A percentile compares a stretch with the other conserved stretches of the same genome.
Evolutionary conservation across 2,329 filamentous ascomycete species (phyloP).

Genomic region (Paraphaeosphaeria minitans): DNA sequence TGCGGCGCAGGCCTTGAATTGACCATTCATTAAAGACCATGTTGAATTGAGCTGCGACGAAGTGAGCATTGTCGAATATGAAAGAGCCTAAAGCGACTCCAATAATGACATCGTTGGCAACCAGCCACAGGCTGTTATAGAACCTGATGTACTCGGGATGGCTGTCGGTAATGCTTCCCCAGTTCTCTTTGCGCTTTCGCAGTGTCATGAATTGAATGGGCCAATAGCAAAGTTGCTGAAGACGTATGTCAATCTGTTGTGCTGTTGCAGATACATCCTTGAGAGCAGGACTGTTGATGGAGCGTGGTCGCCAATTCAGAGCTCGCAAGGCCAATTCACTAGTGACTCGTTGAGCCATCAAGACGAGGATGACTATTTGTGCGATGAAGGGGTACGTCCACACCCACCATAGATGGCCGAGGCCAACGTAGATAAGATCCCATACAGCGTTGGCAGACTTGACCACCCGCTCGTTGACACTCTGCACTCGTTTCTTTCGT

Average conservation of each 20-base stretch:
- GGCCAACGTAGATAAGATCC: conserved; percentile 70
- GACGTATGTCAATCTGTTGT: conserved; percentile 93
- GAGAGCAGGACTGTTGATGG: conserved; percentile 76
- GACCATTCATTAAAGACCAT: conserved; percentile 79
- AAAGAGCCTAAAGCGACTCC: conserved; percentile 95
- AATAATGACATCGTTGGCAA: conserved; percentile 98
- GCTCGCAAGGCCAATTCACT: conserved; percentile 80
- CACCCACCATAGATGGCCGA: conserved; percentile 72
- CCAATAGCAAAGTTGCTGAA: conserved; percentile 99
- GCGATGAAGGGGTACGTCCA: conserved; percentile 81
- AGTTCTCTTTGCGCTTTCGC: conserved; percentile 85
- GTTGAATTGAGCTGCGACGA: conserved; percentile 81
- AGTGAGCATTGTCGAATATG: conserved; percentile 90
- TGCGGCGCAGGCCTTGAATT: conserved; percentile 82
- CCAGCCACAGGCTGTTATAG: conserved; percentile 98
- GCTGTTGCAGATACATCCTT: conserved; percentile 97
- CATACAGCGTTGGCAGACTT: conserved; percentile 88
- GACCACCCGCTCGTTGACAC: conserved; percentile 91
- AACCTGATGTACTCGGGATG: conserved; percentile 99
- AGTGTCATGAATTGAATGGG: conserved; percentile 94
- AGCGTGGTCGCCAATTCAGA: conserved; percentile 80
- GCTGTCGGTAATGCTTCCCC: conserved; percentile 93
- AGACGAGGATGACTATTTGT: conserved; percentile 71
- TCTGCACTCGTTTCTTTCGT: conserved; percentile 80
- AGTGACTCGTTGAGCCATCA: conserved; percentile 78